phyloP scores from a whole-genome alignment of 2,329 filamentous ascomycete species.

The Colletotrichum musicola region DNA sequence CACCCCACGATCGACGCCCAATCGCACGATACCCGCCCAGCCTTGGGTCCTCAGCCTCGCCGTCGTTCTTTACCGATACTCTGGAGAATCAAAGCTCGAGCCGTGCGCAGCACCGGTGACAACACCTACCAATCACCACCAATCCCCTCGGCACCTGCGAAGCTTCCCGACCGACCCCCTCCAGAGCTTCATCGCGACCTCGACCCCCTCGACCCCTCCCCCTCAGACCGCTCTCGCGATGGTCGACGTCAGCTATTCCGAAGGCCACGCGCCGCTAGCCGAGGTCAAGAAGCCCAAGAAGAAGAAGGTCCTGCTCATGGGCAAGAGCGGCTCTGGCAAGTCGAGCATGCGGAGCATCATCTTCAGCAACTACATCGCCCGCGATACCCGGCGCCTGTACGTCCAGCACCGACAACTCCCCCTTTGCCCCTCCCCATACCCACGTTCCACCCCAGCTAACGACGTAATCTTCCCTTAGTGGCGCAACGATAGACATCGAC shows the following conservation, averaged over 20 bases:
- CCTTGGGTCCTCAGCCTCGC: too few relatives aligned
- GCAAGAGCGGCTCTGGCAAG: conserved; percentile 96
- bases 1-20: too few relatives aligned
- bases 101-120: not conserved
- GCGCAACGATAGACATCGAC: conserved; percentile 98
- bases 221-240: not conserved
- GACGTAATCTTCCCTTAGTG: conserved; percentile 56
- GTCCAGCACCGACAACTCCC: conserved; percentile 41
- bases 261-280: conserved; percentile 29
- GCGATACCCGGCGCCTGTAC: conserved; percentile 88
- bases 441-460: not conserved
- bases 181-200: not conserved
- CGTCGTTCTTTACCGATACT: too few relatives aligned
- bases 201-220: not conserved
- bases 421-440: too few relatives aligned
- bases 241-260: conserved; percentile 19
- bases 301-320: conserved; percentile 91
- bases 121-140: not conserved
- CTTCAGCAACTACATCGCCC: conserved; percentile 98
- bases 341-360: conserved; percentile 99
- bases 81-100: too few relatives aligned
- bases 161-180: not conserved
- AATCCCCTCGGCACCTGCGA: not conserved
- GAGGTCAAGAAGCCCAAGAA: conserved; percentile 80
- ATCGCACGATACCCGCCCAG: not conserved